These are phyloP conservation scores for Ogataea henricii DNA, from an alignment of 805 yeast species.

Conservation along the genomic window DNA sequence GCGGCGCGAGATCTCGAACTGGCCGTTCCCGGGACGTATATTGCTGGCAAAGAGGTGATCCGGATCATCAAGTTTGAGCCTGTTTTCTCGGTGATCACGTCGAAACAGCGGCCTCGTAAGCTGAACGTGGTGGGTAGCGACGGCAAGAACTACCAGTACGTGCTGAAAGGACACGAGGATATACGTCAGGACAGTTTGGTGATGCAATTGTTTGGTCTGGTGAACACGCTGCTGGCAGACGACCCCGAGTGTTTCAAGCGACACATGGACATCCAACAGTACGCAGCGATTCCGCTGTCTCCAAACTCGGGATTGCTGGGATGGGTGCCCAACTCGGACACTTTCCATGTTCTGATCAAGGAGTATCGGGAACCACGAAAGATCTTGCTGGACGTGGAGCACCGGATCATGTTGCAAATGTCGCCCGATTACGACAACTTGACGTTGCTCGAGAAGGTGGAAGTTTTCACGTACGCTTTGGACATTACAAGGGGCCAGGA, in stretches of 20 bases:
- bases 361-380: slow-evolving; percentile 92
- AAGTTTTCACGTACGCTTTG: slow-evolving; percentile 92
- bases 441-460: slow-evolving; percentile 89
- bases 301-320: slow-evolving; percentile 96
- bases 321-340: slow-evolving; percentile 97
- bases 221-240: slow-evolving; percentile 81
- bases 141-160: slow-evolving; percentile 84
- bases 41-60: slow-evolving; percentile 77
- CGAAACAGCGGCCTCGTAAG: slow-evolving; percentile 94
- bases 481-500: slow-evolving; percentile 97
- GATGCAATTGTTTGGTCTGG: slow-evolving; percentile 96
- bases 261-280: slow-evolving; percentile 88
- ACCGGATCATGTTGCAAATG: slow-evolving; percentile 95
- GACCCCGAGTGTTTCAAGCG: slow-evolving; percentile 97
- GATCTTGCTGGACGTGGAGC: slow-evolving; percentile 88
- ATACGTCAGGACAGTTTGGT: slow-evolving; percentile 96
- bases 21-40: slow-evolving; percentile 93
- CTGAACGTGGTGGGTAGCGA: slow-evolving; percentile 81
- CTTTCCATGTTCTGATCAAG: slow-evolving; percentile 88
- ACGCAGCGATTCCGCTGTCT: slow-evolving; percentile 91
- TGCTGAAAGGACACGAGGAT: slow-evolving; percentile 95
- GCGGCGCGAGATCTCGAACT: slow-evolving; percentile 77
- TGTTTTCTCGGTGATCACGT: slow-evolving; percentile 80
- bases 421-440: slow-evolving; percentile 94
- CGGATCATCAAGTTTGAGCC: slow-evolving; percentile 78